phyloP scores from a whole-genome alignment of 169 alveolate genomes.

The Plasmodium yoelii region DNA sequence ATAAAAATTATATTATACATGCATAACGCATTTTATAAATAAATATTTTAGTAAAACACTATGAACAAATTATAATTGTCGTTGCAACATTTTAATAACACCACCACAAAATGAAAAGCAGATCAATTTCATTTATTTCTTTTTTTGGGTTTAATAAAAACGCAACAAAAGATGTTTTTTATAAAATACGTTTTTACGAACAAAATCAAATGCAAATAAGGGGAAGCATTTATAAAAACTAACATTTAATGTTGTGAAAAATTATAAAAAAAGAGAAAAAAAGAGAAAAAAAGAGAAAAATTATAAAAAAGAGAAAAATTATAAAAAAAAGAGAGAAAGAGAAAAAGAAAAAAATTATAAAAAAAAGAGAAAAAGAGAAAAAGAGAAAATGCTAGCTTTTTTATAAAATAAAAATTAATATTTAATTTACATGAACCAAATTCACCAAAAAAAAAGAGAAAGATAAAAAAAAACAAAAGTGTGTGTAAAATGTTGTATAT shows the following conservation, averaged over 20 bases:
- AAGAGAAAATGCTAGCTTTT: conserved; percentile 25
- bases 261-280: neutral
- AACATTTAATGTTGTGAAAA: neutral
- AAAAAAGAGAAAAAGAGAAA: conserved; percentile 19
- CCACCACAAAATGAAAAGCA: too few species aligned
- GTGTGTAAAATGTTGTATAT: conserved; percentile 4
- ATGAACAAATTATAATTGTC: too few species aligned
- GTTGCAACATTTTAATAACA: too few species aligned
- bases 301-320: too few species aligned
- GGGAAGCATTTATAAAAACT: neutral
- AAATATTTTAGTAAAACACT: too few species aligned
- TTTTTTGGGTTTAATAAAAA: too few species aligned
- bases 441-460: conserved; percentile 18
- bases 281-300: conserved; percentile 17
- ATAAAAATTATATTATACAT: too few species aligned
- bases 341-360: too few species aligned
- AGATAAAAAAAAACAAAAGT: conserved; percentile 26
- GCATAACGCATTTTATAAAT: too few species aligned
- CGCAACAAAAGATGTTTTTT: too few species aligned
- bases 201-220: neutral
- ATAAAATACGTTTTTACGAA: too few species aligned
- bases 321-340: neutral
- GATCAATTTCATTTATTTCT: too few species aligned
- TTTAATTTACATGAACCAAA: conserved; percentile 25
- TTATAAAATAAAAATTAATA: conserved; percentile 3